These are phyloP conservation scores for Cercospora zeina DNA, from an alignment of 2,329 filamentous ascomycete genomes.

Conservation along the genomic window DNA sequence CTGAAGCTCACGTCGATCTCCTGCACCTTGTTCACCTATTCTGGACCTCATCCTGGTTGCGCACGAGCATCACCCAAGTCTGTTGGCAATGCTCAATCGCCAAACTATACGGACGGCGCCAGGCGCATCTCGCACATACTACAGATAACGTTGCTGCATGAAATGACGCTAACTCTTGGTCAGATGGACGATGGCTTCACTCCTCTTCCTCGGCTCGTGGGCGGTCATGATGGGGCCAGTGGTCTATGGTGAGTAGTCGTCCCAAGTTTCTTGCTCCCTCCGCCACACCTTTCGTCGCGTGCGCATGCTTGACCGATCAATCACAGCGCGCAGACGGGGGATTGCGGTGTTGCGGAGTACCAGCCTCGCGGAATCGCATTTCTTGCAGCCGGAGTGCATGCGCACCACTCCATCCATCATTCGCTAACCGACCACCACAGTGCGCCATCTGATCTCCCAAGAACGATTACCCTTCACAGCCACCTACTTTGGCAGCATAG, in stretches of 20 bases:
- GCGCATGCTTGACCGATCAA: slow-evolving; percentile 24
- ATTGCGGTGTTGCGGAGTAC: slow-evolving; percentile 16
- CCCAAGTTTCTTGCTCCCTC: slow-evolving; percentile 26
- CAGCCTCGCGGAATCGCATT: slow-evolving; percentile 27
- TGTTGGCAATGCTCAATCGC: background rate
- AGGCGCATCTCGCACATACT: background rate
- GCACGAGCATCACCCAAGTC: slow-evolving; percentile 5
- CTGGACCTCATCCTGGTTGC: slow-evolving; percentile 18
- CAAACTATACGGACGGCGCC: background rate
- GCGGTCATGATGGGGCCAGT: slow-evolving; percentile 90
- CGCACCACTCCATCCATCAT: slow-evolving; percentile 16
- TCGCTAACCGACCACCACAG: slow-evolving; percentile 38
- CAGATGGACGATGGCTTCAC: slow-evolving; percentile 93
- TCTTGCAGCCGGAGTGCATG: slow-evolving; percentile 21
- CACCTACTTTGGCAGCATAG: slow-evolving; percentile 92
- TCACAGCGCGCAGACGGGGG: slow-evolving; percentile 21
- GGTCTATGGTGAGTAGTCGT: slow-evolving; percentile 60
- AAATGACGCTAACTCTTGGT: slow-evolving; percentile 43
- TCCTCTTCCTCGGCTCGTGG: slow-evolving; percentile 88
- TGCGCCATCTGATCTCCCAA: slow-evolving; percentile 79
- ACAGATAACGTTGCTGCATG: background rate
- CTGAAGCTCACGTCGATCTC: slow-evolving; percentile 29
- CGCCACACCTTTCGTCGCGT: slow-evolving; percentile 20
- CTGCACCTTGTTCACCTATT: slow-evolving; percentile 23
- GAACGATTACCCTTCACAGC: slow-evolving; percentile 87